phyloP scores from a whole-genome alignment of 106 monocot genomes.

The Phalaenopsis aphrodite region DNA sequence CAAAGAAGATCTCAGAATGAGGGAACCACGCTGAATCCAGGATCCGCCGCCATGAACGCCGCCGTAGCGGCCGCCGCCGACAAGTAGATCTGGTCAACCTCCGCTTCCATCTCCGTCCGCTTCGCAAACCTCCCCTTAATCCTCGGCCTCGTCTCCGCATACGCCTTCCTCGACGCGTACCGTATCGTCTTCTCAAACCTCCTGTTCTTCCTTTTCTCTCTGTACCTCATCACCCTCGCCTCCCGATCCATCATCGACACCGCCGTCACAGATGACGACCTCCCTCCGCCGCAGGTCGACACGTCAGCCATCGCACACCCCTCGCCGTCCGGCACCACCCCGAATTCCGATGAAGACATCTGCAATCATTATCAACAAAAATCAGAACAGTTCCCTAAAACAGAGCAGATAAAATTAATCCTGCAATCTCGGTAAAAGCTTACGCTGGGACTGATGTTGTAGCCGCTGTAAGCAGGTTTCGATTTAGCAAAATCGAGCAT shows the following conservation, averaged over 20 bases:
- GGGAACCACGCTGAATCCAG: slow-evolving; percentile 43
- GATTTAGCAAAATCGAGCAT: slow-evolving; percentile 21
- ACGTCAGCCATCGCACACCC: slow-evolving; percentile 14
- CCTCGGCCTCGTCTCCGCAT: slow-evolving; percentile 61
- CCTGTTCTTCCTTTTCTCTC: slow-evolving; percentile 61
- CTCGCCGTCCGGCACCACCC: slow-evolving; percentile 41
- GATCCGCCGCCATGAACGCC: slow-evolving; percentile 16
- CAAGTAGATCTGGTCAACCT: slow-evolving; percentile 15
- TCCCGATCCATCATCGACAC: slow-evolving; percentile 29
- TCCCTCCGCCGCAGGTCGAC: slow-evolving; percentile 6
- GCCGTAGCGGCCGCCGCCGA: slow-evolving; percentile 18
- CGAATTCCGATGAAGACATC: slow-evolving; percentile 50
- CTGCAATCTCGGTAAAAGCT: not conserved
- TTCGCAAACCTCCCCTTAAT: slow-evolving; percentile 64
- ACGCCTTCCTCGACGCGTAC: slow-evolving; percentile 60
- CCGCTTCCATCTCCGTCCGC: slow-evolving; percentile 35
- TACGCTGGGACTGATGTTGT: slow-evolving; percentile 8
- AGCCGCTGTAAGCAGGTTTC: slow-evolving; percentile 18
- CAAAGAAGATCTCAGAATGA: slow-evolving; percentile 16
- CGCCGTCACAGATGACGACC: not conserved
- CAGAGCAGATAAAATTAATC: not conserved
- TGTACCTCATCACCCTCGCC: slow-evolving; percentile 57
- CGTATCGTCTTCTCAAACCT: slow-evolving; percentile 63
- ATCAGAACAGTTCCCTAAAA: not conserved
- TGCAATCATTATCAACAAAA: not conserved